Evolutionary conservation across 148 eudicot species (phyloP), one percentile per base, ranked within the genome.

Genomic region (Heliosperma pusillum): DNA sequence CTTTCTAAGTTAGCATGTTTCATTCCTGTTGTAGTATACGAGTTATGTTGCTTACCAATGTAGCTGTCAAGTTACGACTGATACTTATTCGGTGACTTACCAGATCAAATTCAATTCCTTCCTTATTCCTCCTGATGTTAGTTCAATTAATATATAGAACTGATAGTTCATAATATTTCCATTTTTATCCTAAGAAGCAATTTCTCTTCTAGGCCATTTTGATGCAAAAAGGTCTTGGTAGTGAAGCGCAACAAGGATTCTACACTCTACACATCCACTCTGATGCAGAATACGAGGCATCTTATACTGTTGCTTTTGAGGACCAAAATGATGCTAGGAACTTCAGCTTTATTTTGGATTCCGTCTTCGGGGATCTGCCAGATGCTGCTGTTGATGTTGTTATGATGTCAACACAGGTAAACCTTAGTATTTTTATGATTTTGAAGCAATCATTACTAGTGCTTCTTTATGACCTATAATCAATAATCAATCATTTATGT

Each of bases 311-410:
- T 78, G 91, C 90, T 77, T 95, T 95, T 79, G 89, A 92, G 84
- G 96, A 92, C 69, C 91, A 79, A 60, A 85, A 79, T 77, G 99
- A 95, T 85, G 99, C 97, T n/a, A 80, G 74, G 68, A 89, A 92
- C 80, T 95, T 95, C 80, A 83, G 89, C 81, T 88, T 83, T 85
- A 83, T 95, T 65, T 82, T 92, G 83, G 91, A 92, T 76, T 85
- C 89, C 8, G 88, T 73, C 73, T 95, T 92, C 53, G 91, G 86
- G 76, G 92, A 92, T 78, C 80, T 90, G 55, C 87, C 80, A 2
- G 90, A 87, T 78, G 83, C 87, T 77, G 78, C 76, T 15, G 80
- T 87, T 7, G 86, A 87, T 20, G 77, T 92, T 66, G 80, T 85
- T 82, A 89, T 92, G 44, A 29, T 95, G 76, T 74, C 92, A 25